phyloP scores from a whole-genome alignment of 768 basidiomycete species.

The Russula compacta region DNA sequence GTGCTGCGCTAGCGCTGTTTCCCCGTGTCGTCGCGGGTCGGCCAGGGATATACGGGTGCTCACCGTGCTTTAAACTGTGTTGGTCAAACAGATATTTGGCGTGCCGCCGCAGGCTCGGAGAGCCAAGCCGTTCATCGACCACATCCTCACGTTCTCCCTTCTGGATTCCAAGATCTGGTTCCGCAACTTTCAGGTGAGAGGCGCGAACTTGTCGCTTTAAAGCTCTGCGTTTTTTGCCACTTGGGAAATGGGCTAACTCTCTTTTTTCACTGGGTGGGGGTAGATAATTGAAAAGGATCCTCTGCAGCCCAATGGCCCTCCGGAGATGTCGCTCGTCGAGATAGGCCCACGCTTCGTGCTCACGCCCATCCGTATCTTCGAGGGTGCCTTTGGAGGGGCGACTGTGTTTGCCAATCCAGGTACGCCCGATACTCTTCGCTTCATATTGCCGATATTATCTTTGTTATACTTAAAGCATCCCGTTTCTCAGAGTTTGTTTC shows the following conservation, averaged over 20 bases:
- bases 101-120: constrained; percentile 86
- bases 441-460: background rate
- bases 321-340: constrained; percentile 83
- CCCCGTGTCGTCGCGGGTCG: background rate
- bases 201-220: background rate
- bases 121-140: constrained; percentile 96
- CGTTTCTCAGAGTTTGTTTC: constrained; percentile 73
- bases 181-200: constrained; percentile 87
- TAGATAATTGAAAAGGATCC: constrained; percentile 95
- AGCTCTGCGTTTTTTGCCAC: background rate
- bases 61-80: background rate
- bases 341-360: constrained; percentile 97
- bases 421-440: constrained; percentile 27
- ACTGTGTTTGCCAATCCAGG: constrained; percentile 95
- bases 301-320: constrained; percentile 73
- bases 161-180: constrained; percentile 98
- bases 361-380: constrained; percentile 96
- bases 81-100: constrained; percentile 71
- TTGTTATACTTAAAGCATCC: background rate
- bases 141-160: constrained; percentile 92
- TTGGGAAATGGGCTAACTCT: background rate
- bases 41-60: background rate
- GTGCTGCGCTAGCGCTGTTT: background rate
- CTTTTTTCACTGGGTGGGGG: background rate
- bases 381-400: constrained; percentile 92